phyloP scores from a whole-genome alignment of 129 eudicot species.

The Escallonia herrerae region DNA sequence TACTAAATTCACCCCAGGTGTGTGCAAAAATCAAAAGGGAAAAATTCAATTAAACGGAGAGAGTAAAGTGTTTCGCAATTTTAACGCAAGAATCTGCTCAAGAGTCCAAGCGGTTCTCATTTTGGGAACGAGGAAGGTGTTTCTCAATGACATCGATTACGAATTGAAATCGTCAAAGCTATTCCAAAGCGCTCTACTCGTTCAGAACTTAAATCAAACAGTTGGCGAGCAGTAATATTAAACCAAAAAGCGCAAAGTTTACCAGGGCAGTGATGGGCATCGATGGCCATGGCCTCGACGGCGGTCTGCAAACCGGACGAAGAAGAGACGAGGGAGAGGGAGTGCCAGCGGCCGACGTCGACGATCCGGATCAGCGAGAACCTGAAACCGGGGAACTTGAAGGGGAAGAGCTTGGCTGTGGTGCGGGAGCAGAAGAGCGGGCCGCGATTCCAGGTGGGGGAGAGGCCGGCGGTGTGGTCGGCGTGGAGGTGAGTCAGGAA shows the following conservation, averaged over 20 bases:
- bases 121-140: too few species aligned
- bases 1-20: too few species aligned
- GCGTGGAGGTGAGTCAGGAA: slow-evolving; percentile 91
- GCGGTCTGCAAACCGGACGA: slow-evolving; percentile 26
- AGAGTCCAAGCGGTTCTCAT: too few species aligned
- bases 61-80: too few species aligned
- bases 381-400: slow-evolving; percentile 66
- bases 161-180: not conserved
- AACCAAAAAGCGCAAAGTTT: not conserved
- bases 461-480: slow-evolving; percentile 80
- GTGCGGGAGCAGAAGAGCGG: slow-evolving; percentile 66
- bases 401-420: slow-evolving; percentile 71
- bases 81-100: too few species aligned
- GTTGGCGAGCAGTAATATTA: not conserved
- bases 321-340: slow-evolving; percentile 42
- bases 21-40: too few species aligned
- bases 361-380: slow-evolving; percentile 55
- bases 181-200: not conserved
- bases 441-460: slow-evolving; percentile 60
- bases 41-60: too few species aligned
- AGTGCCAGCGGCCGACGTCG: slow-evolving; percentile 46
- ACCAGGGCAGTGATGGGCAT: slow-evolving; percentile 94
- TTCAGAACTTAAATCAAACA: slow-evolving; percentile 11
- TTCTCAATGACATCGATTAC: too few species aligned
- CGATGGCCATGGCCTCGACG: slow-evolving; percentile 55